Percentiles rank a stretch among this genome's conserved stretches.
These are phyloP conservation scores for Iberis pinnata DNA, from an alignment of 345 rosid species.

Conservation along the genomic window DNA sequence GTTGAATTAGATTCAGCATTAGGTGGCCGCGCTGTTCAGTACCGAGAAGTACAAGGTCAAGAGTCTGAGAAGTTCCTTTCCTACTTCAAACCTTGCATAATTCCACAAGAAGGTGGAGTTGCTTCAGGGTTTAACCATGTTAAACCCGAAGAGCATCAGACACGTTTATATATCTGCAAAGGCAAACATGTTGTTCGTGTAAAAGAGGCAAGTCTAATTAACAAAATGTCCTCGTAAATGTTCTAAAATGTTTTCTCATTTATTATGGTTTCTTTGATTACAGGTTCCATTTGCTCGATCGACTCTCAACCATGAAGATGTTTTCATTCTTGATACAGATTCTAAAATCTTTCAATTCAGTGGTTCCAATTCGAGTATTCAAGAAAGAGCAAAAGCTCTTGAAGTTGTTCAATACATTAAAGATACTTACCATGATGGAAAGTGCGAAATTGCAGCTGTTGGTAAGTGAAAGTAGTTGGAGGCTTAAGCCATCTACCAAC, in stretches of 20 bases:
- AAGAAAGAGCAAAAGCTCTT: slow-evolving; percentile 98
- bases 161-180: slow-evolving; percentile 76
- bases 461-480: slow-evolving; percentile 48
- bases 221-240: not conserved
- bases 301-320: slow-evolving; percentile 90
- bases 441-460: slow-evolving; percentile 86
- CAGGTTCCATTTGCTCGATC: slow-evolving; percentile 94
- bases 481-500: slow-evolving; percentile 1
- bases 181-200: slow-evolving; percentile 94
- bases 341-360: slow-evolving; percentile 89
- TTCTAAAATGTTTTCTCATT: too few relatives aligned
- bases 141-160: slow-evolving; percentile 66
- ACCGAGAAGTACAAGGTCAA: slow-evolving; percentile 94
- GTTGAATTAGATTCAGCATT: slow-evolving; percentile 97
- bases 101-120: slow-evolving; percentile 94
- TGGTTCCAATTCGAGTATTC: slow-evolving; percentile 93
- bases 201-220: slow-evolving; percentile 66
- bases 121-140: slow-evolving; percentile 80
- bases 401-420: slow-evolving; percentile 96
- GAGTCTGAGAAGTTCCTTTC: slow-evolving; percentile 94
- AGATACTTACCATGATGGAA: slow-evolving; percentile 92
- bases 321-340: slow-evolving; percentile 89
- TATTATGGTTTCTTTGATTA: slow-evolving; percentile 12
- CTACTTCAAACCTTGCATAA: slow-evolving; percentile 93
- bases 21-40: slow-evolving; percentile 98